Percentiles rank a stretch among this genome's conserved stretches.
Conservation (phyloP, 192 early-diverging fungal genomes). For the Phycomyces nitens region DNA sequence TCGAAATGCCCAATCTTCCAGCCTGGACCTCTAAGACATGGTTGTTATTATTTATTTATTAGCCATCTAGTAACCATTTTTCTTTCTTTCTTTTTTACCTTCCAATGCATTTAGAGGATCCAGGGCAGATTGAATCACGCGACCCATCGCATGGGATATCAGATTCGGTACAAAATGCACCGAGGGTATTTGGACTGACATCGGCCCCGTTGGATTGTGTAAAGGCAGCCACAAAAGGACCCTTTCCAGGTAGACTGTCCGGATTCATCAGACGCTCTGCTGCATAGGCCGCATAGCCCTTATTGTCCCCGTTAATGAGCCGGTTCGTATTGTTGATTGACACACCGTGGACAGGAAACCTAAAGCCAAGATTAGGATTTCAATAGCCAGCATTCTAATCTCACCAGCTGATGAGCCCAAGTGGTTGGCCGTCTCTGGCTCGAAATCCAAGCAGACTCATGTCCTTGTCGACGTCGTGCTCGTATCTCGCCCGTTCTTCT, state of each 20-base stretch:
- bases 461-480: constrained; percentile 29
- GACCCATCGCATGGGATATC: constrained; percentile 29
- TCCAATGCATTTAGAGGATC: constrained; percentile 17
- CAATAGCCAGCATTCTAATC: too few species aligned
- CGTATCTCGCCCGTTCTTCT: constrained; percentile 21
- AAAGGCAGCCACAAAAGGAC: constrained; percentile 30
- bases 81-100: constrained; percentile 7
- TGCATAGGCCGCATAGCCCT: constrained; percentile 31
- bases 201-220: constrained; percentile 31
- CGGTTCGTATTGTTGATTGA: constrained; percentile 32
- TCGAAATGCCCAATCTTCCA: constrained; percentile 22
- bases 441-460: constrained; percentile 30
- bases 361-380: not conserved
- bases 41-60: not conserved
- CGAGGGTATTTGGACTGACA: constrained; percentile 32
- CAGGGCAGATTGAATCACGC: constrained; percentile 10
- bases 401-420: constrained; percentile 33
- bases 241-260: constrained; percentile 16
- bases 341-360: constrained; percentile 34
- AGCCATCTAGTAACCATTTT: not conserved
- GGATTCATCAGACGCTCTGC: constrained; percentile 23
- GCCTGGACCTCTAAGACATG: constrained; percentile 24
- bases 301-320: constrained; percentile 34
- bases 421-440: constrained; percentile 5
- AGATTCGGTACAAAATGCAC: constrained; percentile 30